Conservation (phyloP, 352 stramenopile genomes). For the Thraustochytrium sp. region DNA sequence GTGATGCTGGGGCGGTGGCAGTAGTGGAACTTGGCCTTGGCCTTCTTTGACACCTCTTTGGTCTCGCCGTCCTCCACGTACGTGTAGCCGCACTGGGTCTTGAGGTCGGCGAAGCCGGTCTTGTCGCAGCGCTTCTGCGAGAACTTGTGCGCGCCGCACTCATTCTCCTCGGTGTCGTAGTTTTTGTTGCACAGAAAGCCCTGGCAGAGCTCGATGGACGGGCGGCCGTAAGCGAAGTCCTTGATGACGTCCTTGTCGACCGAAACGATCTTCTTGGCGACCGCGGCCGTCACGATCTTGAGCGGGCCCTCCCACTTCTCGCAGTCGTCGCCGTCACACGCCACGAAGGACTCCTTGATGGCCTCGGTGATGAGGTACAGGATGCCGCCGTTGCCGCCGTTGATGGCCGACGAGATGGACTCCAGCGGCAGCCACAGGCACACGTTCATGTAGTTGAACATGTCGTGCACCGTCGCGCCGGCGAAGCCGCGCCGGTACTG, state of each 20-base stretch:
- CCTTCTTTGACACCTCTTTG: too few relatives aligned
- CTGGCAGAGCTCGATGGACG: too few relatives aligned
- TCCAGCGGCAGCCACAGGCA: too few relatives aligned
- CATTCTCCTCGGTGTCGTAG: not conserved
- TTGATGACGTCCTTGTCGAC: not conserved
- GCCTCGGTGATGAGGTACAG: not conserved
- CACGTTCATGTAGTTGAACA: too few relatives aligned
- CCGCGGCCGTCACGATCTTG: not conserved
- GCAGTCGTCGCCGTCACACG: not conserved
- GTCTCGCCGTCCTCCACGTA: not conserved
- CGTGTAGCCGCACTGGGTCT: not conserved
- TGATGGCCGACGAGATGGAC: slow-evolving; percentile 58
- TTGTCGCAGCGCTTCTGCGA: not conserved
- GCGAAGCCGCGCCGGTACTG: too few relatives aligned
- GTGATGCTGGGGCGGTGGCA: too few relatives aligned
- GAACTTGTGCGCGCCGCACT: not conserved
- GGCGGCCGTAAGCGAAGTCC: not conserved
- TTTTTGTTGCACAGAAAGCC: not conserved
- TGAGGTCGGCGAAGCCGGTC: not conserved
- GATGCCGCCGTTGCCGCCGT: slow-evolving; percentile 57
- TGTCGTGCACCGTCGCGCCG: too few relatives aligned
- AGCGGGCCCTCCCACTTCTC: not conserved
- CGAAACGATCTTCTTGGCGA: not conserved
- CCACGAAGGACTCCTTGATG: not conserved
- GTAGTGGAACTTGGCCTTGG: too few relatives aligned